A percentile compares a stretch with the other conserved stretches of the same genome.
Evolutionary conservation across 2,329 filamentous ascomycete genomes (phyloP).

Genomic region (Fusarium agapanthi): DNA sequence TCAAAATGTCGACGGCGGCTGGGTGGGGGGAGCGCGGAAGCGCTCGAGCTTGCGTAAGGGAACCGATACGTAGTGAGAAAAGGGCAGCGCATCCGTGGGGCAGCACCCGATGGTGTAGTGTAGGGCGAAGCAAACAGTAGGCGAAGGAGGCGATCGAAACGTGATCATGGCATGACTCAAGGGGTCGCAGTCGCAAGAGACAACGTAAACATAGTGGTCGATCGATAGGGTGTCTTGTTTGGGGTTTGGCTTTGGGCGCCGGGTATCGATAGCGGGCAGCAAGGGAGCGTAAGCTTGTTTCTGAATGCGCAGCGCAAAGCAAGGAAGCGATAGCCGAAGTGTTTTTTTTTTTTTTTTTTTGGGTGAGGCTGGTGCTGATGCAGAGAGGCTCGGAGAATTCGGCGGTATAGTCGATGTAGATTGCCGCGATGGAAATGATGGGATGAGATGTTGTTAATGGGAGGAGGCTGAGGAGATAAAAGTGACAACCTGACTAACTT

Average conservation of each 20-base stretch:
- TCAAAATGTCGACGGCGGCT: conserved; percentile 35
- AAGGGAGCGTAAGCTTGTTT: conserved; percentile 18
- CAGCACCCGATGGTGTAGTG: conserved; percentile 29
- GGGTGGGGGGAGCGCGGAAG: conserved; percentile 21
- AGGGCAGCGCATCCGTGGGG: conserved; percentile 33
- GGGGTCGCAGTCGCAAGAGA: conserved; percentile 31
- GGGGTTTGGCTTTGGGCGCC: conserved; percentile 8
- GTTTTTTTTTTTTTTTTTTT: neutral
- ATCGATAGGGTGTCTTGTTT: conserved; percentile 13
- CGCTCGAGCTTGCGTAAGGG: conserved; percentile 27
- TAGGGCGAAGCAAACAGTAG: conserved; percentile 29
- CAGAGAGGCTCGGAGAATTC: neutral
- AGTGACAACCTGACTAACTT: conserved; percentile 16
- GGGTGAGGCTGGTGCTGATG: conserved; percentile 8
- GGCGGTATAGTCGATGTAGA: conserved; percentile 10
- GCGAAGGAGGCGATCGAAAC: conserved; percentile 34
- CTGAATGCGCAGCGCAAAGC: conserved; percentile 6
- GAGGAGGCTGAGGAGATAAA: conserved; percentile 26
- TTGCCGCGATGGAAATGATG: neutral
- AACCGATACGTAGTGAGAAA: conserved; percentile 19
- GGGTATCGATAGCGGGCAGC: conserved; percentile 25
- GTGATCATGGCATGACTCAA: conserved; percentile 44
- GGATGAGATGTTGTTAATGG: conserved; percentile 10
- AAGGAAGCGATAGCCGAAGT: conserved; percentile 9
- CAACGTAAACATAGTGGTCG: conserved; percentile 36